Evolutionary conservation across 2,329 filamentous ascomycete species (phyloP).

Genomic region (Gremmenia infestans): DNA sequence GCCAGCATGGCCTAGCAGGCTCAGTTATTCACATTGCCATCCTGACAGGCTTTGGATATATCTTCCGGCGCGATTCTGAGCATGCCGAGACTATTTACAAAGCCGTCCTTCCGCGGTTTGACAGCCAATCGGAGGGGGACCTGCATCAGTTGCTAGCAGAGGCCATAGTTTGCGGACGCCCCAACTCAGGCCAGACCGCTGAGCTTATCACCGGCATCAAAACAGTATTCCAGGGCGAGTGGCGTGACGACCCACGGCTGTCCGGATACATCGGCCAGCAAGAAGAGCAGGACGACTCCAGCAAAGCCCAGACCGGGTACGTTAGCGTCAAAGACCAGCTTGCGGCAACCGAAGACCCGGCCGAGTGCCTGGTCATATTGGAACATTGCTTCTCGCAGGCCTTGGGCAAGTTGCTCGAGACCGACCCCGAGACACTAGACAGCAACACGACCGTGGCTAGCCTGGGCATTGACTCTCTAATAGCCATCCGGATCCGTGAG

Average conservation of each 20-base stretch:
- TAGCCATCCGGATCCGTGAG: neutral
- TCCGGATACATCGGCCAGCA: neutral
- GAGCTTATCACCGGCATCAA: neutral
- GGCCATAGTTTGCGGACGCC: neutral
- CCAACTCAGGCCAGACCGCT: neutral
- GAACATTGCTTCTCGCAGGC: neutral
- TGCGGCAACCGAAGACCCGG: neutral
- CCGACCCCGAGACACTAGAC: neutral
- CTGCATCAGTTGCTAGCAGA: neutral
- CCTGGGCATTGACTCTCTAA: neutral
- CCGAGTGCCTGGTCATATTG: neutral
- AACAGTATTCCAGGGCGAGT: neutral
- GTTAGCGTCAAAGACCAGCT: neutral
- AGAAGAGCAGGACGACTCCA: neutral
- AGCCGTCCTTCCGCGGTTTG: neutral
- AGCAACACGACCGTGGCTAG: neutral
- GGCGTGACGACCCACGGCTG: neutral
- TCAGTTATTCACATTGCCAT: neutral
- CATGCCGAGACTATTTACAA: neutral
- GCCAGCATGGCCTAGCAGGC: neutral
- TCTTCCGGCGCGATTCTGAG: neutral
- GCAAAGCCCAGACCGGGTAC: neutral
- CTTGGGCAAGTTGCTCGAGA: neutral
- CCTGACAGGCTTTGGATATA: neutral
- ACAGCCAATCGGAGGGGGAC: neutral